phyloP scores from a whole-genome alignment of 257 asterid species.

The Plantago ovata region DNA sequence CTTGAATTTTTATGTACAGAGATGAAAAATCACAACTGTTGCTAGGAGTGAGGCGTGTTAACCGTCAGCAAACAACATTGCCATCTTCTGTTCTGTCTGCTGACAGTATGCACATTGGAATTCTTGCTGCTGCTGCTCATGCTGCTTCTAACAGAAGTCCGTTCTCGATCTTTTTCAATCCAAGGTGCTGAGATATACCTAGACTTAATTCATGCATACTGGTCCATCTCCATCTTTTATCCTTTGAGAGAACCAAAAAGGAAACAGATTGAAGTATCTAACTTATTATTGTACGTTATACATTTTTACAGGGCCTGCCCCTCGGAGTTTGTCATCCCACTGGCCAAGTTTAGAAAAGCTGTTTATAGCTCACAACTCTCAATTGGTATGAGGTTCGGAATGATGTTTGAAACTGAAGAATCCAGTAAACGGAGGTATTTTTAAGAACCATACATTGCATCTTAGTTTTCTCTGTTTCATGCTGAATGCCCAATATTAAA shows the following conservation, averaged over 20 bases:
- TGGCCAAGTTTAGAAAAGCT: slow-evolving; percentile 67
- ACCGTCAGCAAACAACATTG: slow-evolving; percentile 75
- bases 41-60: slow-evolving; percentile 90
- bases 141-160: slow-evolving; percentile 87
- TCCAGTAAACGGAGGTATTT: slow-evolving; percentile 79
- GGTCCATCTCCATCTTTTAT: not conserved
- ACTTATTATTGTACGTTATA: not conserved
- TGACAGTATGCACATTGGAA: slow-evolving; percentile 99
- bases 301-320: slow-evolving; percentile 76
- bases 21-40: slow-evolving; percentile 83
- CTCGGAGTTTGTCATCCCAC: slow-evolving; percentile 84
- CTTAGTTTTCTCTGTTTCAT: too few species aligned
- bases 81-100: slow-evolving; percentile 95
- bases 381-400: slow-evolving; percentile 87
- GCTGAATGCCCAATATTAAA: too few species aligned
- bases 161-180: slow-evolving; percentile 88
- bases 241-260: too few species aligned
- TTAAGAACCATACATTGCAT: not conserved
- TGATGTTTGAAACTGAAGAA: slow-evolving; percentile 99
- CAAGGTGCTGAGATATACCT: slow-evolving; percentile 42
- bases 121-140: slow-evolving; percentile 98
- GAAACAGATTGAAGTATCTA: not conserved
- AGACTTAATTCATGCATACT: not conserved
- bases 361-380: slow-evolving; percentile 72
- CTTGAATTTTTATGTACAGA: slow-evolving; percentile 29